Base-by-base conservation (phyloP, 2,329 filamentous ascomycete genomes). In the Periconia digitata region DNA sequence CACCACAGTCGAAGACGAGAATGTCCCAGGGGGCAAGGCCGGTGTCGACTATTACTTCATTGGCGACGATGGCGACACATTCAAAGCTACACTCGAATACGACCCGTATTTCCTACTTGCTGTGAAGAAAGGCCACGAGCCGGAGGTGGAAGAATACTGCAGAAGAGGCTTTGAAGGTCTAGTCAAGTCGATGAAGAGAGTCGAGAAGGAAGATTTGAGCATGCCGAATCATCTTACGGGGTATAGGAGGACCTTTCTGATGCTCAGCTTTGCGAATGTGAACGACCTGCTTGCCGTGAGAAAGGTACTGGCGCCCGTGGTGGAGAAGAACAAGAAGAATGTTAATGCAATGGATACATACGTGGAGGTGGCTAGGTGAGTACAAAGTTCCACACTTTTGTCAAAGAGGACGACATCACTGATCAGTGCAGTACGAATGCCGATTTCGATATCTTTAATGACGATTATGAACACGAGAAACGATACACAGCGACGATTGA, bases 291-390 rank as follows among this genome's bases (percentile, higher is more conserved):
- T 99, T 71, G 83, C 87, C n/a, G 91, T 92, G 39, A 82, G 92
- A 57, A 89, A 84, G 63, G 85, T 88, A 41, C 84, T 99, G 39
- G 85, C 90, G 78, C 94, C 94, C 0, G 83, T 99, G 67, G 94
- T 92, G 13, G 91, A 96, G 74, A 95, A 90, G 76, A 99, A 99
- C 70, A 95, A 89, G 77, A 95, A 94, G 75, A 92, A 90, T 60
- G 86, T 96, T 80, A 91, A 90, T 76, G 90, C 92, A 43, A 95
- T 97, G 88, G 94, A 99, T 77, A 92, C 92, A 57, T 99, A 99
- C 77, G 92, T 92, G 36, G 94, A 99, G 77, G 91, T 97, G 65
- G 90, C 90, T 53, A 88, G 86, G 89, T 92, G 71, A 72, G 84
- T 79, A 35, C 34, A 16, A 39, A 51, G 40, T 59, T 54, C 23